A percentile compares a stretch with the other conserved stretches of the same genome.
phyloP scores from a whole-genome alignment of 164 flowering plant genomes.

The Echeveria elegans region DNA sequence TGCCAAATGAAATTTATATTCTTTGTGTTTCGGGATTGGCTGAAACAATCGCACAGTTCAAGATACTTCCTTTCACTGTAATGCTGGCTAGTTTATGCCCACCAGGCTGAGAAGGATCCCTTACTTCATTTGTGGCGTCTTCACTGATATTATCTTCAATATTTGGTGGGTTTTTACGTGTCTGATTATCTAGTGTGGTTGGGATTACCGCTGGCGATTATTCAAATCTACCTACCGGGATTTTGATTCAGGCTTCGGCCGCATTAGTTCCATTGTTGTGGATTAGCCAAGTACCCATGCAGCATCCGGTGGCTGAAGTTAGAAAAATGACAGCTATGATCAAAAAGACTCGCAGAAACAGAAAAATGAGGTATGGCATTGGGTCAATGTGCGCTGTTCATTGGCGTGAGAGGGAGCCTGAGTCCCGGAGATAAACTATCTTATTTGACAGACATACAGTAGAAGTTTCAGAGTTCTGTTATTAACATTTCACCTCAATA shows the following conservation, averaged over 20 bases:
- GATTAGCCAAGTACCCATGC: constrained; percentile 42
- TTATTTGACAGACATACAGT: background rate
- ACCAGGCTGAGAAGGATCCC: constrained; percentile 76
- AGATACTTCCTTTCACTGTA: constrained; percentile 69
- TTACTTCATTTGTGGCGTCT: constrained; percentile 72
- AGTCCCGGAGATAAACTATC: background rate
- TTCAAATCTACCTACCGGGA: constrained; percentile 55
- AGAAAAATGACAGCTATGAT: constrained; percentile 28
- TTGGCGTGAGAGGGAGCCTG: constrained; percentile 4
- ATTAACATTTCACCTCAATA: background rate
- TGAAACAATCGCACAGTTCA: constrained; percentile 72
- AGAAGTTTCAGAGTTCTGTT: background rate
- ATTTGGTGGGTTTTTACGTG: constrained; percentile 58
- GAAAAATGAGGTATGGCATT: constrained; percentile 34
- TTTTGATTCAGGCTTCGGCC: constrained; percentile 56
- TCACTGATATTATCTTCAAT: constrained; percentile 62
- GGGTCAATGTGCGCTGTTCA: background rate
- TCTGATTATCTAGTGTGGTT: constrained; percentile 53
- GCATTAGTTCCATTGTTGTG: constrained; percentile 64
- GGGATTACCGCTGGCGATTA: constrained; percentile 55
- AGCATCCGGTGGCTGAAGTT: constrained; percentile 20
- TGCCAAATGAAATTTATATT: constrained; percentile 57
- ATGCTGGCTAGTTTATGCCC: constrained; percentile 70
- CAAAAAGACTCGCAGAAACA: constrained; percentile 30
- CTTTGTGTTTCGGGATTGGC: constrained; percentile 76